Base-by-base conservation (phyloP, 176 grass and related monocot genomes). In the Carex pumila region DNA sequence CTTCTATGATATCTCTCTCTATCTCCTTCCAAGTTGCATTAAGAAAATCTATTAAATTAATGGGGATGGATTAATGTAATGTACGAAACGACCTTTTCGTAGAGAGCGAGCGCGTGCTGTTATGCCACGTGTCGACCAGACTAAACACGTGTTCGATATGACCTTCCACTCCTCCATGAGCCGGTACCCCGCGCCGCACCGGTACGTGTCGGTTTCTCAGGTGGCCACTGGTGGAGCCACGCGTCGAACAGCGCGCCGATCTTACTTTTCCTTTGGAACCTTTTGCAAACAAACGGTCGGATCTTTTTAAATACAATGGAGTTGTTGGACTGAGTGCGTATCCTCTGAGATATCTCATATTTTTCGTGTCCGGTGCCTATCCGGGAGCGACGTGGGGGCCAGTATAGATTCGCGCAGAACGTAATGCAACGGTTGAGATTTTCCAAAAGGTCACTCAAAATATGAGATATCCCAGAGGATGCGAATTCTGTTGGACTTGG, bases 141-240 rank as follows among this genome's bases (percentile, higher is more conserved):
- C 12, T 36, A 22, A 81, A 90, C 92, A 94, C 92, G 92, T 88
- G 85, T 91, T 90, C 30, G 18, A 77, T 49, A 55, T 49, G 4
- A 5, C 43, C n/a, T 86, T 49, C 22, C 62, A 53, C 61, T 67
- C 54, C 22, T 13, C 15, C 41, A 83, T 61, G 1, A 54, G 73
- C 50, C 73, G 73, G 22, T 30, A 29, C 6, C 31, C 22, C 25
- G 47, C 21, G 72, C 72, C 72, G 59, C 31, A 19, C 65, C 22
- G 45, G 1, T 71, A 87, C 88, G 85, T 89, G 90, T 87, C 90
- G 73, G 83, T 6, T 71, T 22, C 67, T 7, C 61, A 80, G 32
- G 67, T 59, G 59, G 56, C 4, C 30, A 12, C 56, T 65, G 31
- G 2, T 60, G 0, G 53, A 55, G 85, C 73, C 89, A 85, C 74